Evolutionary conservation across 2,329 filamentous ascomycete genomes (phyloP), one percentile per base, ranked within the genome.

Genomic region (Incumbomyces delicatus): DNA sequence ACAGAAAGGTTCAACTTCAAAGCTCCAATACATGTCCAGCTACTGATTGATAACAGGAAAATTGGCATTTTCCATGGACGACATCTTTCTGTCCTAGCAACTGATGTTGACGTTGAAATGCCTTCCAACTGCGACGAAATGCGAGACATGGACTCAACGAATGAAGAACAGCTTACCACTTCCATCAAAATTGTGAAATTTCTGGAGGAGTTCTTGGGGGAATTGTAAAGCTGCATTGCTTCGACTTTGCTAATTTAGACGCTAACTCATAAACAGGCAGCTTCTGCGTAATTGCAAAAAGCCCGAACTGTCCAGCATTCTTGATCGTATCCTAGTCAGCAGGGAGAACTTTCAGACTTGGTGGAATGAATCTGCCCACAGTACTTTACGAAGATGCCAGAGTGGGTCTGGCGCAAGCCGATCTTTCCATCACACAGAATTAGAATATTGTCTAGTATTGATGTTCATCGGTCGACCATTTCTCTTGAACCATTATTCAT

Each of bases 41-140:
- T 16, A n/a, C 54, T 56, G 41, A 54, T 17, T 30, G 12, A 2
- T 32, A 20, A 31, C 35, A 75, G 73, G 49, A 70, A 74, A 37
- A 72, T 78, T 29, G 72, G 74, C 34, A 76, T 76, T 41, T 70
- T 77, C 31, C 75, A 79, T 49, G 74, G 75, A 31, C 65, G 75
- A 6, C 75, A 76, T 6, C 63, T 69, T n/a, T 77, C 76, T 2
- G 70, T 78, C 34, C 64, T 70, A 2, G 67, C 69, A 32, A 62
- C 66, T 10, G 75, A 78, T 49, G 69, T 78, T 14, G 76, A 78
- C 53, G 73, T 71, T 2, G 71, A 74, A 17, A 59, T 74, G 44
- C 76, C 75, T 2, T 63, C 65, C 5, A 67, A 76, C 49, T 61
- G 68, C 29, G 64, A 68, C 1, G 66, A 67, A 10, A 59, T 74